Conservation (phyloP, 306 rosid species). For the Cucumis sativus region DNA sequence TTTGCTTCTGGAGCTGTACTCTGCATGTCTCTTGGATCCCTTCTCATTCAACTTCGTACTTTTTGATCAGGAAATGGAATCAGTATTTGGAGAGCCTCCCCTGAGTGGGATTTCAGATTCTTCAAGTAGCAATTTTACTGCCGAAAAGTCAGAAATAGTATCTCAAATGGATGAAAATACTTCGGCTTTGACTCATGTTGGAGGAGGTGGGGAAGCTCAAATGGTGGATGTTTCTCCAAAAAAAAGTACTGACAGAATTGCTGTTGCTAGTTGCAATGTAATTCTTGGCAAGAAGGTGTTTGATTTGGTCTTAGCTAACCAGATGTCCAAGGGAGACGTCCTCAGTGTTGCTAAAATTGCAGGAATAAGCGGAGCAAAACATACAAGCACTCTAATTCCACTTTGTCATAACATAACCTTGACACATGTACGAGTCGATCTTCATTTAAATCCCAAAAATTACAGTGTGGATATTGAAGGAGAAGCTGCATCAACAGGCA, state of each 20-base stretch:
- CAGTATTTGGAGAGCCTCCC: slow-evolving; percentile 56
- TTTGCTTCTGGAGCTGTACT: background rate
- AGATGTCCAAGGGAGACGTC: slow-evolving; percentile 72
- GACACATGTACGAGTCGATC: slow-evolving; percentile 53
- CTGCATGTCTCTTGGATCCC: background rate
- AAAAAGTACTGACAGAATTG: slow-evolving; percentile 55
- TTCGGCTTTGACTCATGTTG: slow-evolving; percentile 49
- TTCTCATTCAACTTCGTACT: background rate
- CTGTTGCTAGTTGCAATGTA: slow-evolving; percentile 67
- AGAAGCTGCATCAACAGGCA: slow-evolving; percentile 54
- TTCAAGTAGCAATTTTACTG: slow-evolving; percentile 13
- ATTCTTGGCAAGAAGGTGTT: slow-evolving; percentile 80
- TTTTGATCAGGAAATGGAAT: slow-evolving; percentile 68
- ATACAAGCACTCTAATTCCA: slow-evolving; percentile 72
- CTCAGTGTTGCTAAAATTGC: slow-evolving; percentile 79
- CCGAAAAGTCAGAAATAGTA: slow-evolving; percentile 13
- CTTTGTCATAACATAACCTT: slow-evolving; percentile 68
- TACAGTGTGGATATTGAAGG: slow-evolving; percentile 68
- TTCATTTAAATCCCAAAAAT: slow-evolving; percentile 39
- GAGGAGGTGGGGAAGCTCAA: slow-evolving; percentile 64
- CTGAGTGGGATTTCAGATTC: slow-evolving; percentile 30
- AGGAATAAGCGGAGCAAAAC: slow-evolving; percentile 82
- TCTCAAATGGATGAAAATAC: slow-evolving; percentile 20
- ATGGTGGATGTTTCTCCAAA: slow-evolving; percentile 89
- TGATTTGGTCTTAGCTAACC: slow-evolving; percentile 60